These are phyloP conservation scores for Monascus purpureus DNA, from an alignment of 495 filamentous ascomycete species.

Conservation along the genomic window DNA sequence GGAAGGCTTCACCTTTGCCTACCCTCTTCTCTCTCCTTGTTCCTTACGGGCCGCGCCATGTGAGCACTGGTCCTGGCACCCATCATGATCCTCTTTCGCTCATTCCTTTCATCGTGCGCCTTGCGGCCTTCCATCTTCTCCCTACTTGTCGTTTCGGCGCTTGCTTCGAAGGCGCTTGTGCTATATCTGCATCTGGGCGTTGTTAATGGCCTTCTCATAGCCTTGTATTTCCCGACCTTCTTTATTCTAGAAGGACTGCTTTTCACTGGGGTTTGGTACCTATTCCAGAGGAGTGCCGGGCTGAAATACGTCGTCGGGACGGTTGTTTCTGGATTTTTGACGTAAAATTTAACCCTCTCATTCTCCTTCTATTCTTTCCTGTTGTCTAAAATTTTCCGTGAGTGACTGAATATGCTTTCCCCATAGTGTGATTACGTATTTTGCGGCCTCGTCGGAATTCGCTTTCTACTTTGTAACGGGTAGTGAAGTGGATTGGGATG, in stretches of 20 bases:
- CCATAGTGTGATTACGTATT: constrained; percentile 6
- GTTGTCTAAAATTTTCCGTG: not conserved
- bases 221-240: constrained; percentile 12
- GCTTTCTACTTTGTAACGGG: constrained; percentile 14
- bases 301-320: constrained; percentile 2
- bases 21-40: constrained; percentile 1
- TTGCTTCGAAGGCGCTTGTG: constrained; percentile 11
- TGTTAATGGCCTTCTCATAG: constrained; percentile 2
- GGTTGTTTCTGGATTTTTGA: constrained; percentile 1
- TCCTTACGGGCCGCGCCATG: not conserved
- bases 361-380: too few species aligned
- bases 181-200: constrained; percentile 10
- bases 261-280: constrained; percentile 5
- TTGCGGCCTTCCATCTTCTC: constrained; percentile 9
- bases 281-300: constrained; percentile 6
- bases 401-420: not conserved
- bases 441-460: constrained; percentile 10
- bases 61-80: not conserved
- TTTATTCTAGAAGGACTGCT: constrained; percentile 10
- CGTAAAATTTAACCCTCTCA: constrained; percentile 6
- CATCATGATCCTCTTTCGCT: constrained; percentile 8
- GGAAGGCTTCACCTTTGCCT: not conserved
- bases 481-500: constrained; percentile 14
- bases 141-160: constrained; percentile 7
- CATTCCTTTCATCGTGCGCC: too few species aligned